Evolutionary conservation across 352 stramenopile genomes (phyloP), one percentile per base, ranked within the genome.

Genomic region (Halophytophthora polymorphica): DNA sequence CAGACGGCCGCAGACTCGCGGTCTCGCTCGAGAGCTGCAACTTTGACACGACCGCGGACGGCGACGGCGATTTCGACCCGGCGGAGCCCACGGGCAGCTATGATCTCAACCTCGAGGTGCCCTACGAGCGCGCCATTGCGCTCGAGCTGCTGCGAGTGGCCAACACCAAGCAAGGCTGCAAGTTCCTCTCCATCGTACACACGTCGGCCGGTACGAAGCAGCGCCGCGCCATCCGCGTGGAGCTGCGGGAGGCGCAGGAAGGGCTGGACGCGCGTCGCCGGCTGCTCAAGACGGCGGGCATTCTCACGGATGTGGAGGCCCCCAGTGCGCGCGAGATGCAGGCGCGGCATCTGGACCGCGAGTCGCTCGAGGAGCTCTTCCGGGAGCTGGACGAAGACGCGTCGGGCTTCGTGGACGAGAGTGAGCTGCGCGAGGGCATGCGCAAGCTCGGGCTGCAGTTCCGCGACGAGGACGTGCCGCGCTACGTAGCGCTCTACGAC

Each of bases 91-190:
- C 81, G 8, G 81, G 81, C 23, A 81, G 66, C 28, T 91, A 91
- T 61, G 74, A 89, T 25, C 56, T 91, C 29, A 84, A 88, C 56
- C 75, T 91, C 69, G 64, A 80, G 19, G 71, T 91, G 17, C 81
- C 81, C 3, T 91, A 91, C 53, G 81, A 89, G 25, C 69, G 78
- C 17, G 77, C 81, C 2, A 76, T 91, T 25, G 77, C 80, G 1
- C 53, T 91, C 14, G 81, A 91, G 59, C 56, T 91, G 21, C 43
- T 91, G 14, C 77, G 72, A 5, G 71, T 88, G 8, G 81, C 76
- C 13, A 85, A 86, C 37, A 86, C 73, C 8, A 88, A 87, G 42
- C 78, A 88, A 48, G 81, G 81, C 36, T 92, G 81, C 61, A 92
- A 92, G 48, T 92, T 92, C 42, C 45, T 92, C 17, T 90, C 81